Percentiles rank a stretch among this genome's conserved stretches.
Conservation (phyloP, 2,329 filamentous ascomycete species). For the Torrubiella hemipterigena region DNA sequence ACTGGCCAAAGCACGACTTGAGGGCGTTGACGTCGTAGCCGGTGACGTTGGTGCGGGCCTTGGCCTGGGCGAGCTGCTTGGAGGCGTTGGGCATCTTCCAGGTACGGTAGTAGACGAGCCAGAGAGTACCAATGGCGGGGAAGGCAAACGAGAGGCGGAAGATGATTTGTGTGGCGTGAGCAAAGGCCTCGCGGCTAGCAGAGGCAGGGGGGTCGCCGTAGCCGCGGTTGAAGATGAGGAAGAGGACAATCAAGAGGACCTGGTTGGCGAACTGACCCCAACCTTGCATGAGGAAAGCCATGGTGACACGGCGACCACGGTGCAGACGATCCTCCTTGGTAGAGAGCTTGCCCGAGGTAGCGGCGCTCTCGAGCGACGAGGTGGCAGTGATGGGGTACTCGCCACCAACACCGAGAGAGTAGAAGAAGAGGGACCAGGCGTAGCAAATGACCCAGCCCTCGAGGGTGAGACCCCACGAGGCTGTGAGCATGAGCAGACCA, state of each 20-base stretch:
- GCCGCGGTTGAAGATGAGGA: constrained; percentile 81
- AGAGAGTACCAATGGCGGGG: constrained; percentile 79
- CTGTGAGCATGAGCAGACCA: constrained; percentile 82
- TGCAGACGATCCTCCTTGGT: constrained; percentile 89
- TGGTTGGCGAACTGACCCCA: constrained; percentile 98
- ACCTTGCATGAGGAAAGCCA: constrained; percentile 95
- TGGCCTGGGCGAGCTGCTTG: constrained; percentile 69
- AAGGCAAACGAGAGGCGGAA: constrained; percentile 90
- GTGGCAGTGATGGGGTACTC: constrained; percentile 97
- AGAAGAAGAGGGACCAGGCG: constrained; percentile 84
- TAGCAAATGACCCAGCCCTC: constrained; percentile 98
- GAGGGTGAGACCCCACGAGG: constrained; percentile 74
- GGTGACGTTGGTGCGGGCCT: constrained; percentile 78
- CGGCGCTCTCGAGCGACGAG: constrained; percentile 84
- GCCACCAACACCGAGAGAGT: constrained; percentile 54
- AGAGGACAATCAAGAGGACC: constrained; percentile 71
- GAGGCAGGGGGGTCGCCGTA: constrained; percentile 65
- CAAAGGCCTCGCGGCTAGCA: too few species aligned
- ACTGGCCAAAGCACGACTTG: constrained; percentile 65
- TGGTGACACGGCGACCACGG: constrained; percentile 89
- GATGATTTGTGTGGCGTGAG: constrained; percentile 77
- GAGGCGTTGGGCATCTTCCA: constrained; percentile 88
- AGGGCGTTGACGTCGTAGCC: constrained; percentile 87
- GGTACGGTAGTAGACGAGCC: constrained; percentile 91
- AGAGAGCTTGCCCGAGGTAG: constrained; percentile 75